A percentile compares a stretch with the other conserved stretches of the same genome.
These are phyloP conservation scores for Apium graveolens DNA, from an alignment of 129 eudicot genomes.

Conservation along the genomic window DNA sequence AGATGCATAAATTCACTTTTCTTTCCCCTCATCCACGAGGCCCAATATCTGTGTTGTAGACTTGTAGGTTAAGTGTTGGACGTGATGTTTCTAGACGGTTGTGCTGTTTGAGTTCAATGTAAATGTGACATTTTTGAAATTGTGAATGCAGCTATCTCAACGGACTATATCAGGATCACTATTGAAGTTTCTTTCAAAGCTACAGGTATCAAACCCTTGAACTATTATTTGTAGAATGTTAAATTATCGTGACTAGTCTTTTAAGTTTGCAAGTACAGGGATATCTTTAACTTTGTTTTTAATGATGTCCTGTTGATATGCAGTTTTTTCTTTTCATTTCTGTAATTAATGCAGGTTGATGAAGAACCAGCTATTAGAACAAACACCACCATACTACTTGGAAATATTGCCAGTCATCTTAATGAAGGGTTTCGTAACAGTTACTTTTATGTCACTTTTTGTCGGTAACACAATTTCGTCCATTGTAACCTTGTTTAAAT, in stretches of 20 bases:
- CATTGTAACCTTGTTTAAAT: neutral
- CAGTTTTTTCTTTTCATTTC: neutral
- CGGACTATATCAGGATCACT: slow-evolving; percentile 88
- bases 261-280: neutral
- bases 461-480: slow-evolving; percentile 4
- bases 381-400: slow-evolving; percentile 93
- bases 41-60: neutral
- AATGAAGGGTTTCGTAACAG: slow-evolving; percentile 81
- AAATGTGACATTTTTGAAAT: neutral
- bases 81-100: neutral
- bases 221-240: neutral
- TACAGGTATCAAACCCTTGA: slow-evolving; percentile 53
- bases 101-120: neutral
- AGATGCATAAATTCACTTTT: no score
- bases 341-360: slow-evolving; percentile 50
- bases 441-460: neutral
- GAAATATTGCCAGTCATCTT: slow-evolving; percentile 87
- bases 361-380: slow-evolving; percentile 98
- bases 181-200: slow-evolving; percentile 89
- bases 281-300: neutral
- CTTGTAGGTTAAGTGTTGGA: neutral
- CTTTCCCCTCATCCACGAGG: neutral
- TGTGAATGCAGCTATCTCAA: slow-evolving; percentile 73
- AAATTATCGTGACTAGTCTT: neutral
- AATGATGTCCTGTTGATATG: neutral